A percentile compares a stretch with the other conserved stretches of the same genome.
Conservation (phyloP, 1,284 basidiomycete genomes). For the Papiliotrema nemorosa region DNA sequence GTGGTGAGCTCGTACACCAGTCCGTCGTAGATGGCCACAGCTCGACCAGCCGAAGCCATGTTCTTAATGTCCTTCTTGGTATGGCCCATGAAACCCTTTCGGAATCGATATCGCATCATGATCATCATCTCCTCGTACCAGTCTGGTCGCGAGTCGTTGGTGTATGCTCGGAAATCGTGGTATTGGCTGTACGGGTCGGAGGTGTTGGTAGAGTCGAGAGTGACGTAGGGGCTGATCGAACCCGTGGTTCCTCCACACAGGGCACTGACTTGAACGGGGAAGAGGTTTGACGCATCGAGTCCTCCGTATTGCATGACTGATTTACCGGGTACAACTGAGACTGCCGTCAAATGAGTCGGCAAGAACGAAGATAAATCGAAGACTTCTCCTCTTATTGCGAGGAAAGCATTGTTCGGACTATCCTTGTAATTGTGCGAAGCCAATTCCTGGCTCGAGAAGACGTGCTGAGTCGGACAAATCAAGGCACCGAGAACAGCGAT, state of each 20-base stretch:
- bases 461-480: slow-evolving; percentile 92
- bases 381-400: slow-evolving; percentile 86
- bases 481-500: slow-evolving; percentile 82
- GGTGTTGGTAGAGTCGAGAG: slow-evolving; percentile 72
- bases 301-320: slow-evolving; percentile 81
- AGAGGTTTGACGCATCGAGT: slow-evolving; percentile 67
- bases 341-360: slow-evolving; percentile 61
- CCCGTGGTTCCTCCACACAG: slow-evolving; percentile 85
- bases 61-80: slow-evolving; percentile 73
- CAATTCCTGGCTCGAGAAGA: slow-evolving; percentile 77
- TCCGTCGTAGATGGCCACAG: slow-evolving; percentile 76
- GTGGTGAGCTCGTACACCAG: slow-evolving; percentile 83
- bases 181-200: slow-evolving; percentile 77
- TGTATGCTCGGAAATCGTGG: slow-evolving; percentile 89
- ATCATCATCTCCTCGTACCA: slow-evolving; percentile 97
- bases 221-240: slow-evolving; percentile 77
- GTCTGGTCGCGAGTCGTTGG: slow-evolving; percentile 86
- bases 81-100: slow-evolving; percentile 85
- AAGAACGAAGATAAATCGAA: slow-evolving; percentile 41
- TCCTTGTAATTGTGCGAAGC: slow-evolving; percentile 63
- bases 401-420: slow-evolving; percentile 70
- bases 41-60: slow-evolving; percentile 62
- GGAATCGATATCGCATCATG: slow-evolving; percentile 79
- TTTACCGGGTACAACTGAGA: slow-evolving; percentile 72
- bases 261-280: slow-evolving; percentile 95